Evolutionary conservation across 306 rosid species (phyloP), one percentile per base, ranked within the genome.

Genomic region (Morella rubra): DNA sequence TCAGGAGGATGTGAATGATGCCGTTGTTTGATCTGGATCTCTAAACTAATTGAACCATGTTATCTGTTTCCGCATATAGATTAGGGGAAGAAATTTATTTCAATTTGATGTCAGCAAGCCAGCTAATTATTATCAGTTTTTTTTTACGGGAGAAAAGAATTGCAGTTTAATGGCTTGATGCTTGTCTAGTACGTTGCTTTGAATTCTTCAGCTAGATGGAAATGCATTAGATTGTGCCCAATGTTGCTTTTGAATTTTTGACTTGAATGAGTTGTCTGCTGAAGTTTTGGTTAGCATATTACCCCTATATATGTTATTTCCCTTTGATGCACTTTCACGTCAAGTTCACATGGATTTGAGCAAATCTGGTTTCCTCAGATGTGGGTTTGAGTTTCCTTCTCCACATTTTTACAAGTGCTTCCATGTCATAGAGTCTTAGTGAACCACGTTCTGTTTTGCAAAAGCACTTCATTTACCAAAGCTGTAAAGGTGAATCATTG

Each of bases 311-410:
- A 76, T 59, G 56, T 15, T 45, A 27, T 40, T 11, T 51, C 16
- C 44, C 60, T 37, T 73, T 69, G 54, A 75, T 40, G 27, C 24
- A n/a, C 68, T 45, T 70, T 8, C 22, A 62, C 66, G 73, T 44
- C 54, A 19, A 40, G 18, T 22, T 76, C 5, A 6, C 51, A 10
- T 40, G 76, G 62, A 58, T 22, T 27, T 78, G 47, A 61, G 46
- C 73, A 19, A 71, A 73, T 50, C 7, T 8, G 22, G 16, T 49
- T 67, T 46, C n/a, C 75, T 4, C 58, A 58, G 42, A 73, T 32
- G 3, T 32, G 37, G 37, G 37, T 32, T 32, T 32, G 37, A 32
- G 37, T 2, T 32, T 32, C 67, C 47, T 49, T 70, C 52, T 68
- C 24, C 9, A 66, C 56, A 46, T 73, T 18, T 9, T 7, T 61